phyloP scores from a whole-genome alignment of 164 flowering plant genomes.

The Stephania yunnanensis region DNA sequence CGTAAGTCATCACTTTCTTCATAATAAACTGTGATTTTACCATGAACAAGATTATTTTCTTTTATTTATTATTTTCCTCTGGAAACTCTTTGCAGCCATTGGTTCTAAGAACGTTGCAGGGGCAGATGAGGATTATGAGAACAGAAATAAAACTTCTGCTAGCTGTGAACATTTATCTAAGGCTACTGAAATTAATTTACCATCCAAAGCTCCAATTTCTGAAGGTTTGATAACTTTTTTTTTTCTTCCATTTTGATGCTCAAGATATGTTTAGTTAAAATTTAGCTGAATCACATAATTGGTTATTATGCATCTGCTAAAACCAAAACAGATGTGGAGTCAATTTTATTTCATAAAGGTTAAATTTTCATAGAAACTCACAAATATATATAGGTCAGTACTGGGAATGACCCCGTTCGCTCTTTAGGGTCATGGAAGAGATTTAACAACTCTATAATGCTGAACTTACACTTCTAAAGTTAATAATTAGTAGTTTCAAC shows the following conservation, averaged over 20 bases:
- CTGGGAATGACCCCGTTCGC: too few relatives aligned
- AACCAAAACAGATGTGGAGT: too few relatives aligned
- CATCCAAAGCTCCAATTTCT: slow-evolving; percentile 12
- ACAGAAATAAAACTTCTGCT: slow-evolving; percentile 6
- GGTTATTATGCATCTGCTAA: too few relatives aligned
- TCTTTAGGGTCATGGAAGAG: too few relatives aligned
- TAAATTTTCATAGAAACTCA: too few relatives aligned
- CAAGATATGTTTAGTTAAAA: too few relatives aligned
- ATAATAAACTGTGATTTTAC: slow-evolving; percentile 1
- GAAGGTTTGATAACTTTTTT: slow-evolving; percentile 14
- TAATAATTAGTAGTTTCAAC: too few relatives aligned
- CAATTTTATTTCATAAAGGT: too few relatives aligned
- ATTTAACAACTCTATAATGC: too few relatives aligned
- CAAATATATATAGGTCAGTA: too few relatives aligned
- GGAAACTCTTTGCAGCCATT: slow-evolving; percentile 26
- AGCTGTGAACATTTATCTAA: slow-evolving; percentile 8
- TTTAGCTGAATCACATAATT: not conserved
- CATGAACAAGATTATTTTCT: not conserved
- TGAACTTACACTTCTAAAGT: too few relatives aligned
- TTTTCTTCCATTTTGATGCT: too few relatives aligned
- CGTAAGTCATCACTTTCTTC: slow-evolving; percentile 21
- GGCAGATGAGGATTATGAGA: slow-evolving; percentile 21
- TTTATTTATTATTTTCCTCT: not conserved
- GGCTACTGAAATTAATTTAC: slow-evolving; percentile 9
- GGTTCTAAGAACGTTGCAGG: slow-evolving; percentile 28